Evolutionary conservation across 164 flowering plant genomes (phyloP).

Genomic region (Tetracentron sinense): DNA sequence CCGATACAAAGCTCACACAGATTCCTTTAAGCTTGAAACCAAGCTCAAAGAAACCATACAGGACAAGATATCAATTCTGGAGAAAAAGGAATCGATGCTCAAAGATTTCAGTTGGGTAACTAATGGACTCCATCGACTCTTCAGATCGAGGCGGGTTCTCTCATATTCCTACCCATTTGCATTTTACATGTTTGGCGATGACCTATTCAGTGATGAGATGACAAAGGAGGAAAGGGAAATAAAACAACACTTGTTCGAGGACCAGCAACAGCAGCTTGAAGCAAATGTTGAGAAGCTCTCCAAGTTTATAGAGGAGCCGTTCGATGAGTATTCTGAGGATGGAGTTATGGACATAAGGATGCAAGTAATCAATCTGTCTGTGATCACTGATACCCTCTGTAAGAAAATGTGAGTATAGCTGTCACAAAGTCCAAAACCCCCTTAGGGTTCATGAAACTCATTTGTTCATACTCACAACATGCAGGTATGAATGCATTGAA

Average conservation of each 20-base stretch:
- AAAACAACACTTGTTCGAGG: slow-evolving; percentile 52
- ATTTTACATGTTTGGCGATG: slow-evolving; percentile 58
- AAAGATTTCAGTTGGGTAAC: slow-evolving; percentile 55
- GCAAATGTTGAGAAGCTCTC: slow-evolving; percentile 54
- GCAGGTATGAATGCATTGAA: slow-evolving; percentile 89
- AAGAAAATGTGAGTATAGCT: slow-evolving; percentile 41
- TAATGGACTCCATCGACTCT: slow-evolving; percentile 44
- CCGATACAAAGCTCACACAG: slow-evolving; percentile 49
- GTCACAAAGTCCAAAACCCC: not conserved
- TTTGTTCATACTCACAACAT: not conserved
- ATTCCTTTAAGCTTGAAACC: slow-evolving; percentile 57
- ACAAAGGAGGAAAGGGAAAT: slow-evolving; percentile 29
- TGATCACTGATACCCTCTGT: slow-evolving; percentile 38
- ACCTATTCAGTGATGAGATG: slow-evolving; percentile 50
- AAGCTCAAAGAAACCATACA: slow-evolving; percentile 43
- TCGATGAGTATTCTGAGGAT: slow-evolving; percentile 27
- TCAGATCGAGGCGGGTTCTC: slow-evolving; percentile 52
- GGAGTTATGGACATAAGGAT: slow-evolving; percentile 35
- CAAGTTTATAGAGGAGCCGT: slow-evolving; percentile 38
- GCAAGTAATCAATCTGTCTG: slow-evolving; percentile 43
- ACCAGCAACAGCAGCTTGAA: slow-evolving; percentile 61
- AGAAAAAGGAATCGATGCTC: slow-evolving; percentile 31
- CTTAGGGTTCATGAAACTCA: not conserved
- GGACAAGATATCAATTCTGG: slow-evolving; percentile 26
- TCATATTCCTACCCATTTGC: slow-evolving; percentile 63